Evolutionary conservation across 2,329 filamentous ascomycete genomes (phyloP).

Genomic region (Epichloe coenophiala): DNA sequence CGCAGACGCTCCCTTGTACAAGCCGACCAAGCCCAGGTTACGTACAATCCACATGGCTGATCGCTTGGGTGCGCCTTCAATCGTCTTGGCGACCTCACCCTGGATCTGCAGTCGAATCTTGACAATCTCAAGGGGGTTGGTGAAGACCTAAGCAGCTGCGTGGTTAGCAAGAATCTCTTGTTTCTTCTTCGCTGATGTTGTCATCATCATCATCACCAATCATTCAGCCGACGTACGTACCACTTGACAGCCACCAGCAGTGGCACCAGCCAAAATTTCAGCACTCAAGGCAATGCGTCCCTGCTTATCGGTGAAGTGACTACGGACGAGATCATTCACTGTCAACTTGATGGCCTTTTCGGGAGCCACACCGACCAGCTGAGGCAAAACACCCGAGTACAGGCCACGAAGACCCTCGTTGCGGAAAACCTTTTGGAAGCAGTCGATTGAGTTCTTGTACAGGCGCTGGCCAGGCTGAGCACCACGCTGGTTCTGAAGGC

Average conservation of each 20-base stretch:
- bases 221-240: constrained; percentile 52
- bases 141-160: constrained; percentile 56
- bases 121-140: constrained; percentile 98
- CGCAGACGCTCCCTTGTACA: constrained; percentile 94
- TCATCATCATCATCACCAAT: not conserved
- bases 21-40: constrained; percentile 82
- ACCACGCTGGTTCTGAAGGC: constrained; percentile 92
- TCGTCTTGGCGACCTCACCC: constrained; percentile 82
- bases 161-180: not conserved
- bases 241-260: constrained; percentile 89
- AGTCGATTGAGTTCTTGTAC: constrained; percentile 97
- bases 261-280: constrained; percentile 79
- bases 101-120: constrained; percentile 98
- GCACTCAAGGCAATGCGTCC: constrained; percentile 56
- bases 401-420: constrained; percentile 85
- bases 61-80: constrained; percentile 69
- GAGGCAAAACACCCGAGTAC: constrained; percentile 89
- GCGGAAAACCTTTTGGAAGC: constrained; percentile 79
- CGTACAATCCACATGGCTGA: constrained; percentile 96
- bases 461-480: constrained; percentile 70
- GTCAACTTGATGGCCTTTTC: constrained; percentile 99
- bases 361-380: constrained; percentile 93
- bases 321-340: constrained; percentile 85
- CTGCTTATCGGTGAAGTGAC: constrained; percentile 60
- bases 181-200: not conserved